Evolutionary conservation across 2,329 filamentous ascomycete genomes (phyloP).

Genomic region (Chaetomium globosum): DNA sequence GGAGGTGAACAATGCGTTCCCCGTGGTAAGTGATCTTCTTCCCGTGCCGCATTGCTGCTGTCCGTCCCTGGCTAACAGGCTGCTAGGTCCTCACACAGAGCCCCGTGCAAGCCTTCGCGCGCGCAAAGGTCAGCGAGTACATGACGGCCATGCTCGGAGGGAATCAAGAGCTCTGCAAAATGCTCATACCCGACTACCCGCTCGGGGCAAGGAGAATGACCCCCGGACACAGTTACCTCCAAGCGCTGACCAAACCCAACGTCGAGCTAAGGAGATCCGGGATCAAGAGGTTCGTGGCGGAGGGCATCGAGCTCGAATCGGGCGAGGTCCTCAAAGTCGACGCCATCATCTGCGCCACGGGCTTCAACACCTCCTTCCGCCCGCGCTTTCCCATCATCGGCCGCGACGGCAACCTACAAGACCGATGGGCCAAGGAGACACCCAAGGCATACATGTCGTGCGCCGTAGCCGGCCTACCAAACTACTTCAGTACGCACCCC

Average conservation of each 20-base stretch:
- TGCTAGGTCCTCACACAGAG: conserved; percentile 47
- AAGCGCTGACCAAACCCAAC: conserved; percentile 50
- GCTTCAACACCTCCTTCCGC: conserved; percentile 57
- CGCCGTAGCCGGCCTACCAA: conserved; percentile 55
- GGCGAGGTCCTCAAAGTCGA: conserved; percentile 57
- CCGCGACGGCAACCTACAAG: conserved; percentile 54
- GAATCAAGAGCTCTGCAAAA: conserved; percentile 53
- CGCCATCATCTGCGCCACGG: conserved; percentile 60
- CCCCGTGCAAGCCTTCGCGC: conserved; percentile 48
- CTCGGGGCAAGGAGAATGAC: conserved; percentile 55
- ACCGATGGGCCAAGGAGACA: conserved; percentile 48
- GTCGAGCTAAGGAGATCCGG: conserved; percentile 51
- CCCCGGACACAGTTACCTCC: conserved; percentile 54
- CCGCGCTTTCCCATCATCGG: conserved; percentile 56
- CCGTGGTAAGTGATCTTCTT: conserved; percentile 42
- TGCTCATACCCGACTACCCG: conserved; percentile 54
- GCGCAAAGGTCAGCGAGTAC: conserved; percentile 48
- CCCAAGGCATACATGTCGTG: conserved; percentile 59
- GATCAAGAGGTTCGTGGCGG: conserved; percentile 51
- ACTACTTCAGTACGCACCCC: conserved; percentile 55
- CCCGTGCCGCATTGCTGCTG: too few relatives aligned
- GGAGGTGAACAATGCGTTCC: conserved; percentile 50
- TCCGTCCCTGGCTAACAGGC: conserved; percentile 2
- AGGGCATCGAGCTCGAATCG: conserved; percentile 52
- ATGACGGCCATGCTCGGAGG: conserved; percentile 53